Evolutionary conservation across 768 basidiomycete genomes (phyloP).

Genomic region (Candolleomyces efflorescens): DNA sequence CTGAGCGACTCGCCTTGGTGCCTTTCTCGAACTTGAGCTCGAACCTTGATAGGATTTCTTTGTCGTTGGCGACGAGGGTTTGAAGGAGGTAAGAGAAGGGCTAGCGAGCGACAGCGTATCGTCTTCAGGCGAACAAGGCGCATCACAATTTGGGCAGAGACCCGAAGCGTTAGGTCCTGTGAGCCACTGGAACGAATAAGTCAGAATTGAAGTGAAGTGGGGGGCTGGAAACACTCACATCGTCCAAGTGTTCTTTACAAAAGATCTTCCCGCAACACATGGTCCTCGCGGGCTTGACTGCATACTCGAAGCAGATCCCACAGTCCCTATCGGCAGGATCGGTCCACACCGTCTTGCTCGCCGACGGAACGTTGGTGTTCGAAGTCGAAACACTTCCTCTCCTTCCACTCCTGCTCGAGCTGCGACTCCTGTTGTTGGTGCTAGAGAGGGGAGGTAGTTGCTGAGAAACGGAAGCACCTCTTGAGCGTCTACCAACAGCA

Average conservation of each 20-base stretch:
- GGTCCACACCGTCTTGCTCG: conserved; percentile 8
- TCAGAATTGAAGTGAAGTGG: not conserved
- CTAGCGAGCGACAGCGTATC: conserved; percentile 23
- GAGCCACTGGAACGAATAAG: conserved; percentile 22
- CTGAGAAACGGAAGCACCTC: not conserved
- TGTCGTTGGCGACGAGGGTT: too few species aligned
- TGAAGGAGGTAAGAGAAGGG: not conserved
- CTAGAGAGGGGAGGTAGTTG: not conserved
- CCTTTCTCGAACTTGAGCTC: too few species aligned
- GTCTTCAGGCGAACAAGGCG: conserved; percentile 21
- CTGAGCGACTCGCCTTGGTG: too few species aligned
- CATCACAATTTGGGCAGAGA: conserved; percentile 29
- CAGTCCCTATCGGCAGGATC: conserved; percentile 22
- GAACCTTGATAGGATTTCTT: too few species aligned
- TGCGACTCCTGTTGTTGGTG: not conserved
- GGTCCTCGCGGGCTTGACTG: conserved; percentile 25
- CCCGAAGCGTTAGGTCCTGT: conserved; percentile 28
- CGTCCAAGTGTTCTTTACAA: conserved; percentile 26
- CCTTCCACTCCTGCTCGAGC: not conserved
- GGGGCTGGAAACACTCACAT: conserved; percentile 17
- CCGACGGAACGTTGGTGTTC: too few species aligned
- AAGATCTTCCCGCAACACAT: conserved; percentile 29
- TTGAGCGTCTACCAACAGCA: not conserved
- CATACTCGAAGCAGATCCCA: conserved; percentile 31
- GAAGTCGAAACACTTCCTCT: too few species aligned